Evolutionary conservation across 352 stramenopile species (phyloP).

Genomic region (Pythium folliculosum): DNA sequence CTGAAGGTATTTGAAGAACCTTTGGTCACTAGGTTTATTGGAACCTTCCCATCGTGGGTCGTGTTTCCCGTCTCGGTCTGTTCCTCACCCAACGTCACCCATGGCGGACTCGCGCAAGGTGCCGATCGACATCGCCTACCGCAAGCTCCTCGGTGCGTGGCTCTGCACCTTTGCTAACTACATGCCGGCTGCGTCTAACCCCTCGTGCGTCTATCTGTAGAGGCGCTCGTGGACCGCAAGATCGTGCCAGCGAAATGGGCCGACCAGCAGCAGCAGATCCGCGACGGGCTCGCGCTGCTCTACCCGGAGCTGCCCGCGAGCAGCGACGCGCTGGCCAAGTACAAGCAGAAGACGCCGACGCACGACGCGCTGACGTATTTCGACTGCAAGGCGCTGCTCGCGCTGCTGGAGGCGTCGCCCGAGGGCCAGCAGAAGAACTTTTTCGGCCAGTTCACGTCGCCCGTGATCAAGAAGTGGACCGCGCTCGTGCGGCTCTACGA

Average conservation of each 20-base stretch:
- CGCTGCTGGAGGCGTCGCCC: constrained; percentile 58
- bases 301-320: constrained; percentile 50
- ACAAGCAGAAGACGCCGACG: constrained; percentile 44
- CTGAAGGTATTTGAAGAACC: constrained; percentile 2
- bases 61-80: background rate
- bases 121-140: constrained; percentile 82
- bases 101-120: constrained; percentile 66
- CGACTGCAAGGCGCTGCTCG: constrained; percentile 71
- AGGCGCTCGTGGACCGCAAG: constrained; percentile 67
- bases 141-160: constrained; percentile 67
- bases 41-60: background rate
- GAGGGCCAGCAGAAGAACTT: constrained; percentile 71
- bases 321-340: constrained; percentile 49
- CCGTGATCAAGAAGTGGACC: constrained; percentile 68
- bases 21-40: constrained; percentile 8
- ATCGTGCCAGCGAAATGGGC: constrained; percentile 76
- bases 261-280: constrained; percentile 64
- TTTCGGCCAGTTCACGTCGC: constrained; percentile 81
- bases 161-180: too few species aligned
- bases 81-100: background rate
- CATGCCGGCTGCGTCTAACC: too few species aligned
- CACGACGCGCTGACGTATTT: constrained; percentile 74
- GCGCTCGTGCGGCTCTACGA: constrained; percentile 73
- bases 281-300: constrained; percentile 54
- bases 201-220: constrained; percentile 30